Evolutionary conservation across 1,284 basidiomycete species (phyloP).

Genomic region (Puccinia horiana): DNA sequence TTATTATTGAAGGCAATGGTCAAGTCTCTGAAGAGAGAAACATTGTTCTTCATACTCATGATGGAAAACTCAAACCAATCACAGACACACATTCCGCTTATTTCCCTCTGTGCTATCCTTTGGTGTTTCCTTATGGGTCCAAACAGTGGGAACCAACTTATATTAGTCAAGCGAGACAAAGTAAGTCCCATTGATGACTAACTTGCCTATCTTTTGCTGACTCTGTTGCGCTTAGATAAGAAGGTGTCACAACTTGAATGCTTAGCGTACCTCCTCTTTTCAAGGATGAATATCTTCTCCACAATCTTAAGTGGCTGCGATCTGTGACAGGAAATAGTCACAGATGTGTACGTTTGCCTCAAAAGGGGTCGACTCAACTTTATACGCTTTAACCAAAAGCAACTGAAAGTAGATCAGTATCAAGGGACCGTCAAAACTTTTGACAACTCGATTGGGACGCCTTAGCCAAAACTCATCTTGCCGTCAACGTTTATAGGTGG

Average conservation of each 20-base stretch:
- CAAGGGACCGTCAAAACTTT: neutral
- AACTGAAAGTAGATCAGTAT: neutral
- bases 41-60: slow-evolving; percentile 1
- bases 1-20: neutral
- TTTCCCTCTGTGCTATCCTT: neutral
- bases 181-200: too few relatives aligned
- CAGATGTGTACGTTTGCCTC: slow-evolving; percentile 18
- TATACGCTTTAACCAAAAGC: neutral
- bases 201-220: neutral
- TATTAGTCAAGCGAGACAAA: neutral
- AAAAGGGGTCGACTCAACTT: neutral
- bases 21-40: neutral
- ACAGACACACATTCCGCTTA: neutral
- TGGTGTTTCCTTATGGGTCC: slow-evolving; percentile 23
- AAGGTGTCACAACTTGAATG: neutral
- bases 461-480: slow-evolving; percentile 55
- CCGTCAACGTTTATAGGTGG: slow-evolving; percentile 60
- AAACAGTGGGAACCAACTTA: too few relatives aligned
- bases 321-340: neutral
- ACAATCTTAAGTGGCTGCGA: neutral
- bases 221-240: neutral
- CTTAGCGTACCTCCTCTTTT: neutral
- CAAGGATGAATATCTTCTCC: neutral
- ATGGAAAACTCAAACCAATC: neutral
- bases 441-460: neutral